Percentiles rank a stretch among this genome's conserved stretches.
Evolutionary conservation across 1,139 yeast genomes (phyloP).

Genomic region (Eremothecium cymbalariae): DNA sequence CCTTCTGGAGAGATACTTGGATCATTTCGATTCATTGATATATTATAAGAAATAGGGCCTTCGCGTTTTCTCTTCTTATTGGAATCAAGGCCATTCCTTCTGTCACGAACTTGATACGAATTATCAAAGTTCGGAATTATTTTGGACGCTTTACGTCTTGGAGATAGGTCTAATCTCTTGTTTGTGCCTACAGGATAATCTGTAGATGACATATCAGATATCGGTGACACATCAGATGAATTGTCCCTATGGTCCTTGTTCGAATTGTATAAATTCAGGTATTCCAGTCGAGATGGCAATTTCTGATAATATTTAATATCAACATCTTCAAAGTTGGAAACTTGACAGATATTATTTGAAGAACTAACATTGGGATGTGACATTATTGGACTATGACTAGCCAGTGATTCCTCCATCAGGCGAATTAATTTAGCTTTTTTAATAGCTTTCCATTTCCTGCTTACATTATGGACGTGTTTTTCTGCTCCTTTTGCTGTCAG

Average conservation of each 20-base stretch:
- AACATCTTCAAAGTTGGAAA: conserved; percentile 21
- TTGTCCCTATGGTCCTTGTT: too few relatives aligned
- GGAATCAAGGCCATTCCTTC: too few relatives aligned
- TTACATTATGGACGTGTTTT: conserved; percentile 1
- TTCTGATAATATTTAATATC: conserved; percentile 22
- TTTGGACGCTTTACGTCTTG: neutral
- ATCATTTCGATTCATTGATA: neutral
- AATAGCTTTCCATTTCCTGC: conserved; percentile 7
- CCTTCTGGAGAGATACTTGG: conserved; percentile 6
- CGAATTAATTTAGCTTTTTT: conserved; percentile 10
- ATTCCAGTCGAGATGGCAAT: conserved; percentile 18
- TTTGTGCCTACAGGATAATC: too few relatives aligned
- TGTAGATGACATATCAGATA: neutral
- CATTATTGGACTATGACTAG: conserved; percentile 17
- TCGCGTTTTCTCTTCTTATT: too few relatives aligned
- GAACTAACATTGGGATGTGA: conserved; percentile 15
- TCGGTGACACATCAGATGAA: neutral
- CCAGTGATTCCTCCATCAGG: conserved; percentile 18
- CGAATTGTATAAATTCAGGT: conserved; percentile 11
- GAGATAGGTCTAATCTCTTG: neutral
- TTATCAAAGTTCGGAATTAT: neutral
- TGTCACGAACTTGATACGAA: neutral
- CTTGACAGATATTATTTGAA: conserved; percentile 23
- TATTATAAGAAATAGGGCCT: neutral
- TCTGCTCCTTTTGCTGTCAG: conserved; percentile 2